phyloP scores from a whole-genome alignment of 2,329 filamentous ascomycete species.

The Pseudogymnoascus sp. region DNA sequence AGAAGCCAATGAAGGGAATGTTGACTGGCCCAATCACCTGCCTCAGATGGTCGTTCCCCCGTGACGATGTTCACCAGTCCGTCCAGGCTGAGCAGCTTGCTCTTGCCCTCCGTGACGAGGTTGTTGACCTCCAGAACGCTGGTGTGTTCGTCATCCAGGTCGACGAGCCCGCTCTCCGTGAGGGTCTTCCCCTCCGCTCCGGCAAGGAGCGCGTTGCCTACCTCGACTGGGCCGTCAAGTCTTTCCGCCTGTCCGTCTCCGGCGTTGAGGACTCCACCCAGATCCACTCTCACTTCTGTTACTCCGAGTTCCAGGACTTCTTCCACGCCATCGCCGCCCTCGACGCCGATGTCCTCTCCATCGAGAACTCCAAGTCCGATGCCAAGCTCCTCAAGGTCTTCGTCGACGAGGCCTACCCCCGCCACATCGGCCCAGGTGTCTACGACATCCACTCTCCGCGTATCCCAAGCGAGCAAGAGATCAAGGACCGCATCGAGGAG shows the following conservation, averaged over 20 bases:
- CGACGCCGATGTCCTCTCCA: slow-evolving; percentile 95
- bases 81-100: slow-evolving; percentile 98
- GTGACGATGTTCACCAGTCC: slow-evolving; percentile 98
- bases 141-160: slow-evolving; percentile 98
- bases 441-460: slow-evolving; percentile 99
- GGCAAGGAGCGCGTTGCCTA: slow-evolving; percentile 95
- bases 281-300: slow-evolving; percentile 99
- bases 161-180: slow-evolving; percentile 97
- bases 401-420: slow-evolving; percentile 91
- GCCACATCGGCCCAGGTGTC: slow-evolving; percentile 97
- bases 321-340: slow-evolving; percentile 99
- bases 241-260: slow-evolving; percentile 91
- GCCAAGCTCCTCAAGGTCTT: slow-evolving; percentile 99
- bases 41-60: slow-evolving; percentile 98
- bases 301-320: slow-evolving; percentile 99
- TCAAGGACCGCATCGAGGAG: slow-evolving; percentile 95
- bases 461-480: slow-evolving; percentile 95
- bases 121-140: slow-evolving; percentile 93
- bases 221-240: slow-evolving; percentile 94
- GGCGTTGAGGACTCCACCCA: slow-evolving; percentile 94
- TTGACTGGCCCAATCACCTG: slow-evolving; percentile 98
- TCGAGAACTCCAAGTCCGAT: slow-evolving; percentile 99
- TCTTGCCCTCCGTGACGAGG: slow-evolving; percentile 96
- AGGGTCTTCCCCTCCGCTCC: slow-evolving; percentile 93
- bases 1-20: slow-evolving; percentile 99